These are phyloP conservation scores for Leptographium procerum DNA, from an alignment of 2,329 filamentous ascomycete species.

Conservation along the genomic window DNA sequence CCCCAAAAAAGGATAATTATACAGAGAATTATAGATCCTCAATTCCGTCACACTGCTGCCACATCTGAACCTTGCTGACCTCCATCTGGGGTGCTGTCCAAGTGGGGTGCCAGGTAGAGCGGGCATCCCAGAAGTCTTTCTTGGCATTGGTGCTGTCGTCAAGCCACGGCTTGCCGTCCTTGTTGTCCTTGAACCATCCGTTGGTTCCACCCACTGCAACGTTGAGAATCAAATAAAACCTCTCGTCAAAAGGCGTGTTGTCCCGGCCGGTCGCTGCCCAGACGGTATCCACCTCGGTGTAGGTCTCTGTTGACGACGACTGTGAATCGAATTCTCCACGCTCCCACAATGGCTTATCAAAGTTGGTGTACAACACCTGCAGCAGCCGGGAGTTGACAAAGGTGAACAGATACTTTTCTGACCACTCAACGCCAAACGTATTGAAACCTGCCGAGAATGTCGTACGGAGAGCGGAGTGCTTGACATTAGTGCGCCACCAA, in stretches of 20 bases:
- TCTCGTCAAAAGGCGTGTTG: slow-evolving; percentile 63
- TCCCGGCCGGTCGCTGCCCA: slow-evolving; percentile 51
- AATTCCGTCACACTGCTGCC: slow-evolving; percentile 55
- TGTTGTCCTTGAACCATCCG: slow-evolving; percentile 71
- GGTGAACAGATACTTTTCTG: slow-evolving; percentile 76
- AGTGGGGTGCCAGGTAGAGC: slow-evolving; percentile 55
- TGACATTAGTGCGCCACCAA: slow-evolving; percentile 77
- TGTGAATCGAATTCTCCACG: slow-evolving; percentile 56
- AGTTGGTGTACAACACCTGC: slow-evolving; percentile 71
- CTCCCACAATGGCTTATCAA: slow-evolving; percentile 55
- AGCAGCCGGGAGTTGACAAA: slow-evolving; percentile 72
- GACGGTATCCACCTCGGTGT: slow-evolving; percentile 49
- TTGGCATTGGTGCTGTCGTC: slow-evolving; percentile 54
- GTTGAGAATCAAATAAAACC: slow-evolving; percentile 67
- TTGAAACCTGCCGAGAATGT: slow-evolving; percentile 61
- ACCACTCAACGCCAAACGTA: slow-evolving; percentile 77
- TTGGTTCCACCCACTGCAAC: slow-evolving; percentile 68
- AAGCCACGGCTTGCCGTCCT: slow-evolving; percentile 67
- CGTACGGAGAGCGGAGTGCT: slow-evolving; percentile 61
- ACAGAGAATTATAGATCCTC: slow-evolving; percentile 36
- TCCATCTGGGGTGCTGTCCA: slow-evolving; percentile 60
- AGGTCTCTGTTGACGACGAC: slow-evolving; percentile 43
- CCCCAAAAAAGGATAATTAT: background rate
- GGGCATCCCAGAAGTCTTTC: slow-evolving; percentile 66
- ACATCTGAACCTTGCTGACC: slow-evolving; percentile 58